Conservation (phyloP, 2,329 filamentous ascomycete genomes). For the Myotisia sp. region DNA sequence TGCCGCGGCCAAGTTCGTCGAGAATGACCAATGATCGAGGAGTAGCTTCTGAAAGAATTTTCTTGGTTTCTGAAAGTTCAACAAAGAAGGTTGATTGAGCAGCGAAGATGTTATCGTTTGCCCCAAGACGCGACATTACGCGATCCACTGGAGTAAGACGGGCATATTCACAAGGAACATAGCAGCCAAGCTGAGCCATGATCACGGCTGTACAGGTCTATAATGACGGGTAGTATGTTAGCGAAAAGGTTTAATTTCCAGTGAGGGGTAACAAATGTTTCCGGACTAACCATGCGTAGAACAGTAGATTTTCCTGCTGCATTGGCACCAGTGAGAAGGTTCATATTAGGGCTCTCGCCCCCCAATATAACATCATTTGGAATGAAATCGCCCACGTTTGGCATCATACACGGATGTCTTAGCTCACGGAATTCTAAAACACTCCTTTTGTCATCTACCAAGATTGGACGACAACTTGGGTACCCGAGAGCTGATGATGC, state of each 20-base stretch:
- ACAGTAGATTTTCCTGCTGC: constrained; percentile 95
- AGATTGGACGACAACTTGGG: constrained; percentile 77
- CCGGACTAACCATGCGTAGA: constrained; percentile 62
- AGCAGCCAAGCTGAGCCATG: constrained; percentile 91
- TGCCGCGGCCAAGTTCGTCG: constrained; percentile 89
- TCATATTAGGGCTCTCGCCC: constrained; percentile 67
- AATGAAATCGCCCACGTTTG: constrained; percentile 83
- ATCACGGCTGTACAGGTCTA: constrained; percentile 91
- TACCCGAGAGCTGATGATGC: constrained; percentile 71
- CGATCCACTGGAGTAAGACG: constrained; percentile 81
- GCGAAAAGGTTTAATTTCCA: not conserved
- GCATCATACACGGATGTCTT: constrained; percentile 86
- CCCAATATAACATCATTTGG: constrained; percentile 86
- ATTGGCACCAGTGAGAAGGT: constrained; percentile 86
- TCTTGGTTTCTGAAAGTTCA: constrained; percentile 92
- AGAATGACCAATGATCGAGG: constrained; percentile 89
- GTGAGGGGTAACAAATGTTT: no score
- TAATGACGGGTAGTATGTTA: constrained; percentile 15
- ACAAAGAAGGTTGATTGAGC: constrained; percentile 98
- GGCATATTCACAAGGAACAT: constrained; percentile 71
- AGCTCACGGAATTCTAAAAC: constrained; percentile 85
- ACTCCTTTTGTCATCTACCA: constrained; percentile 71
- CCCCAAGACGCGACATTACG: constrained; percentile 95
- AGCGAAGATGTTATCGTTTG: constrained; percentile 98
- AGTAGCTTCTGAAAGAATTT: constrained; percentile 88